Evolutionary conservation across 2,329 filamentous ascomycete genomes (phyloP).

Genomic region (Trichoderma atroviride): DNA sequence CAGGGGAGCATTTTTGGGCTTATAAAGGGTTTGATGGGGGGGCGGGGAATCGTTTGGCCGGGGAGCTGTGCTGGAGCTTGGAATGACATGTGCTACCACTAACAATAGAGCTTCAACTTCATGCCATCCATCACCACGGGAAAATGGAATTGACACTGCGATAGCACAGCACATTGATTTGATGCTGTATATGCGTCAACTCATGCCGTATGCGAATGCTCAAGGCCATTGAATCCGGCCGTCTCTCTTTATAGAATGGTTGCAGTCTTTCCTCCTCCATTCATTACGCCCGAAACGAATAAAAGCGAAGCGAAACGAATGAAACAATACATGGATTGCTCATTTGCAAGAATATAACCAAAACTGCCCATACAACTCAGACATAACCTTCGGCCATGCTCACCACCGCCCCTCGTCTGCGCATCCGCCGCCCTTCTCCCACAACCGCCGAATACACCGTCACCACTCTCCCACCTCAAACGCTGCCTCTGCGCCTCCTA

Average conservation of each 20-base stretch:
- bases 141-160: not conserved
- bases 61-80: not conserved
- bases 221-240: not conserved
- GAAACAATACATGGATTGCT: too few relatives aligned
- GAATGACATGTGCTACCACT: not conserved
- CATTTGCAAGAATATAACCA: not conserved
- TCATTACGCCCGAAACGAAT: not conserved
- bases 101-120: not conserved
- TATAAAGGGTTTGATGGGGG: constrained; percentile 32
- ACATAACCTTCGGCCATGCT: constrained; percentile 55
- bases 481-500: constrained; percentile 51
- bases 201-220: not conserved
- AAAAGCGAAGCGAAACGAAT: not conserved
- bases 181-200: not conserved
- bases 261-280: not conserved
- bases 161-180: not conserved
- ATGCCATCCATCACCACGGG: not conserved
- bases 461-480: constrained; percentile 69
- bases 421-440: constrained; percentile 70
- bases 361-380: not conserved
- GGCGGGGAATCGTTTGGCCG: constrained; percentile 2
- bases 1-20: not conserved
- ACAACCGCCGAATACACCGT: constrained; percentile 93
- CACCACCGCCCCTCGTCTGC: constrained; percentile 61
- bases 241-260: constrained; percentile 1